Evolutionary conservation across 1,284 basidiomycete genomes (phyloP).

Genomic region (Ustilago hordei): DNA sequence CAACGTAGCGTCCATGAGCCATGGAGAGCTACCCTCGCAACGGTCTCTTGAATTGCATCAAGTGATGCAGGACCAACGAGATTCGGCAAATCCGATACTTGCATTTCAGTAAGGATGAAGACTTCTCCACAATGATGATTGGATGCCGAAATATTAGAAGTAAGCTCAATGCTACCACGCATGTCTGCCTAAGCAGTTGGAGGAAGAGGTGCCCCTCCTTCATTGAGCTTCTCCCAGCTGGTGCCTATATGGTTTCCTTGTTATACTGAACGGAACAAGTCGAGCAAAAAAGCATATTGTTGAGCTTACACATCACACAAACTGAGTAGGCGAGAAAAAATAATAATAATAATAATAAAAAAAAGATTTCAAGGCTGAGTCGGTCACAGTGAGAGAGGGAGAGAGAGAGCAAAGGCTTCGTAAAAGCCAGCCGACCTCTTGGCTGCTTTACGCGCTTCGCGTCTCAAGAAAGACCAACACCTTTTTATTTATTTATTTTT

Average conservation of each 20-base stretch:
- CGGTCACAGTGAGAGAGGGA: not conserved
- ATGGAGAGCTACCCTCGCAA: not conserved
- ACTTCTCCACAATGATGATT: not conserved
- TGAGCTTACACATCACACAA: not conserved
- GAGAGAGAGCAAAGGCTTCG: not conserved
- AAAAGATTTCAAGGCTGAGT: slow-evolving; percentile 9
- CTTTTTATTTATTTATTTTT: slow-evolving; percentile 6
- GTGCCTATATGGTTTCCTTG: no score
- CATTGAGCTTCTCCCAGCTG: no score
- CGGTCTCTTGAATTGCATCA: not conserved
- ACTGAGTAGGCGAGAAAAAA: not conserved
- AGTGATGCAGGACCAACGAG: not conserved
- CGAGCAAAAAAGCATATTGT: not conserved
- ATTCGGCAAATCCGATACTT: not conserved
- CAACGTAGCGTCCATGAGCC: not conserved
- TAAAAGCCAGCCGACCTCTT: slow-evolving; percentile 22
- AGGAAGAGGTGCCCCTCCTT: no score
- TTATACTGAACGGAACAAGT: no score
- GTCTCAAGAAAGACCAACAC: slow-evolving; percentile 30
- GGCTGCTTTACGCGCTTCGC: slow-evolving; percentile 29
- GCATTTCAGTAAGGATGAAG: not conserved
- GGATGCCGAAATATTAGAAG: no score
- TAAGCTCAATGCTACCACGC: no score
- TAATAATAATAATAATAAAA: not conserved
- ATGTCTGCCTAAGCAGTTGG: no score